Base-by-base conservation (phyloP, 2,329 filamentous ascomycete species). In the Ophiostoma sp. region DNA sequence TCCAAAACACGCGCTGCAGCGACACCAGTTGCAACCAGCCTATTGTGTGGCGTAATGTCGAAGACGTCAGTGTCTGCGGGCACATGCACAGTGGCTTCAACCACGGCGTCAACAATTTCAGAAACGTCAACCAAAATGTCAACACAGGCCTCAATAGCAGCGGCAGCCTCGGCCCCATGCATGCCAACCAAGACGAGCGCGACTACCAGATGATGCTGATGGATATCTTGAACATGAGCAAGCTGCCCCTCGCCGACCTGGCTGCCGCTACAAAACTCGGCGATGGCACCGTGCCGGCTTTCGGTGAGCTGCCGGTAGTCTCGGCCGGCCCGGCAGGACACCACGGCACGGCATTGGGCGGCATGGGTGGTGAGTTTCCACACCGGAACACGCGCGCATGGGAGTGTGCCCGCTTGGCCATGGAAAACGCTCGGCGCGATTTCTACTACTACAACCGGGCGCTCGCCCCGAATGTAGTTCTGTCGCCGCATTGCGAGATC, bases 141-240 rank as follows among this genome's bases (percentile, higher is more conserved):
- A 52, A 31, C 69, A 60, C 5, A 5, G 10, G 17, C 35, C 41
- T 23, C 48, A 57, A 27, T 31, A 17, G 5, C 23, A 65, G 15
- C 35, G 36, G 41, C 27, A 39, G 57, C 11, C 7, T 10, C 65
- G 35, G 66, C 17, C 39, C 33, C 52, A n/a, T 69, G 4, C 48
- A 72, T 41, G 35, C 41, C 52, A 69, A 72, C 71, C 67, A 70
- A 8, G 71, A 68, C 4, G 69, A 62, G 4, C 71, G 71, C 20
- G 71, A 72, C 33, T 13, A 48, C 23, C 71, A 64, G 52, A 57
- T 67, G 68, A 67, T 44, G 62, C 52, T 72, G 39, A 27, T 69
- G 10, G 69, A 70, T 31, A 62, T 72, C 13, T 1, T 69, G 4
- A 11, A 33, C 1, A 39, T n/a, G 11, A 48, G 67, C 3, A 52